phyloP scores from a whole-genome alignment of 228 moss, liverwort and hornwort species.

The Sphagnum fallax region DNA sequence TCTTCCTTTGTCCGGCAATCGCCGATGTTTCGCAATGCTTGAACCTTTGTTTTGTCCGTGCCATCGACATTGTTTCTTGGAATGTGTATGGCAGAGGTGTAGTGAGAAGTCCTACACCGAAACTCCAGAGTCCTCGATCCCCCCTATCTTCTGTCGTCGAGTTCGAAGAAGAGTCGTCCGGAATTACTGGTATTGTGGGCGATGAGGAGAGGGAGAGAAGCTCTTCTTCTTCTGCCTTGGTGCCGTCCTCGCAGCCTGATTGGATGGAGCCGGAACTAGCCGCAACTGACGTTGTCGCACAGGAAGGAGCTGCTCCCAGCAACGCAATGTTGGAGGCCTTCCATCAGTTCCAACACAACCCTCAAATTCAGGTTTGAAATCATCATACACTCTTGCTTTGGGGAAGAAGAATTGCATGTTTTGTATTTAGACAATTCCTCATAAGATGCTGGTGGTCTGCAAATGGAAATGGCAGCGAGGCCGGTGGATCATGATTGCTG shows the following conservation, averaged over 20 bases:
- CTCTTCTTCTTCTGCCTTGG: slow-evolving; percentile 21
- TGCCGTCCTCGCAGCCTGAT: slow-evolving; percentile 7
- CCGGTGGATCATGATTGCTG: no score
- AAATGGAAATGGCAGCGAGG: no score
- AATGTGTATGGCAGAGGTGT: slow-evolving; percentile 24
- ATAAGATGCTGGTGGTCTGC: no score
- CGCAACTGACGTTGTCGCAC: slow-evolving; percentile 20
- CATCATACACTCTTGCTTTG: no score
- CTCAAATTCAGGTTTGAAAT: slow-evolving; percentile 43
- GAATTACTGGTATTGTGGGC: slow-evolving; percentile 5
- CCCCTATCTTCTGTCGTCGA: background rate
- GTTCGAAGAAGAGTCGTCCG: no score
- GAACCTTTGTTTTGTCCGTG: background rate
- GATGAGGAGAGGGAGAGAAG: slow-evolving; percentile 28
- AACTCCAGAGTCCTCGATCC: slow-evolving; percentile 7
- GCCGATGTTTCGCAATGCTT: background rate
- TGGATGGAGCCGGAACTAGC: slow-evolving; percentile 49
- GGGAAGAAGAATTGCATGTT: no score
- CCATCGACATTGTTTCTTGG: no score
- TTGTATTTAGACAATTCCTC: no score
- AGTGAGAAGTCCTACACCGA: slow-evolving; percentile 24
- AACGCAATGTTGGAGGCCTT: slow-evolving; percentile 55
- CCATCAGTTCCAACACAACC: slow-evolving; percentile 57
- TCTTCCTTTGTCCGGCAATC: background rate
- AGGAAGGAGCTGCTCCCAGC: slow-evolving; percentile 20